These are phyloP conservation scores for Lipomyces japonicus DNA, from an alignment of 805 yeast species.

Conservation along the genomic window DNA sequence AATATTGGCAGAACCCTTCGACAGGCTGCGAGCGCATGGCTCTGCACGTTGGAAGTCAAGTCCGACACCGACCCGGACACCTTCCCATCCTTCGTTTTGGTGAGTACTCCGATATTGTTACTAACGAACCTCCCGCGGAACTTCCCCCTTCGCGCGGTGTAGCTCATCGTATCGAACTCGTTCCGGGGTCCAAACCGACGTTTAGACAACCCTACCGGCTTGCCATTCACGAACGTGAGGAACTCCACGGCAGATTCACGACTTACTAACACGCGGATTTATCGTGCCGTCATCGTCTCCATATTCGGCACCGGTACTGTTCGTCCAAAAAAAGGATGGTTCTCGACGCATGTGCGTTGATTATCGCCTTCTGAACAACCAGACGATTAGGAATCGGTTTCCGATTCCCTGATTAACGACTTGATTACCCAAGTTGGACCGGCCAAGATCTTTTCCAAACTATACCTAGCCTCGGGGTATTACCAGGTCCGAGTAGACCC, in stretches of 20 bases:
- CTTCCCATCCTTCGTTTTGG: neutral
- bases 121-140: neutral
- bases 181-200: neutral
- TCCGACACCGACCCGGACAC: neutral
- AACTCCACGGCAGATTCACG: neutral
- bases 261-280: neutral
- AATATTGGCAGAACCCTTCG: neutral
- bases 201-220: neutral
- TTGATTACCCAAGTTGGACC: neutral
- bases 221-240: neutral
- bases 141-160: neutral
- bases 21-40: neutral
- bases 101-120: neutral
- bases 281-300: neutral
- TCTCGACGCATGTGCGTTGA: neutral
- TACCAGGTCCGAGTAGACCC: slow-evolving; percentile 34
- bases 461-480: slow-evolving; percentile 4
- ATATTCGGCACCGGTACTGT: neutral
- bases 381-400: slow-evolving; percentile 5
- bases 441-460: neutral
- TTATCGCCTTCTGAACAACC: slow-evolving; percentile 5
- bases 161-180: neutral
- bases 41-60: neutral
- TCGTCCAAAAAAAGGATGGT: neutral
- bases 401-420: slow-evolving; percentile 9